Evolutionary conservation across 23 red algal species (phyloP), one percentile per base, ranked within the genome.

Genomic region (Porphyridium purpureum): DNA sequence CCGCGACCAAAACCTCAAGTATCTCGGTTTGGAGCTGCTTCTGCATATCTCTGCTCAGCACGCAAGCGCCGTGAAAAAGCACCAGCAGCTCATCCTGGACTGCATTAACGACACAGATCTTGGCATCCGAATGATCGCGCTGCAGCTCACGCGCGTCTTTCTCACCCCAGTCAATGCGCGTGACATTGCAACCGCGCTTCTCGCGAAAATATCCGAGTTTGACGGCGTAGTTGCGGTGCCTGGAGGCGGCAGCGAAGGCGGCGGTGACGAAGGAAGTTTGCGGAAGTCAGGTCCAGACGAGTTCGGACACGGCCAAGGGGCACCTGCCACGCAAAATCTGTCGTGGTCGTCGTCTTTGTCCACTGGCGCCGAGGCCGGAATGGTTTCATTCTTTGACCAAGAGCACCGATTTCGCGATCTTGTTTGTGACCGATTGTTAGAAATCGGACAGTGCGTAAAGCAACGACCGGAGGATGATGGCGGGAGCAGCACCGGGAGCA

Each of bases 1-100:
- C 27, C 44, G 29, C 35, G 90, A 98, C 49, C 90, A 80, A 33
- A 98, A 98, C 28, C 59, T 98, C 9, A 84, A 85, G 70, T 98
- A 98, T 49, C 73, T 98, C 35, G 80, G 76, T 24, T 64, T 98
- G 52, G 64, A 55, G 23, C 56, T 71, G 1, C 75, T 98, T 66
- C 56, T 62, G 2, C 47, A 58, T 19, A 32, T 84, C n/a, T 75
- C 72, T 46, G 25, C 62, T 21, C 57, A 46, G 7, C 70, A 61
- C 34, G 59, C 90, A 22, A 50, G 55, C 9, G 50, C 73, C 23
- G 68, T 76, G 27, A 28, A 60, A 17, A 59, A 64, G 33, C 90
- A 98, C 28, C 41, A 66, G 25, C 62, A 86, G 33, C 62, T 72
- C 11, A 72, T 85, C 21, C 51, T 98, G 40, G 71, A 84, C 24